Evolutionary conservation across 2,329 filamentous ascomycete genomes (phyloP).

Genomic region (Endoconidiophora laricicola): DNA sequence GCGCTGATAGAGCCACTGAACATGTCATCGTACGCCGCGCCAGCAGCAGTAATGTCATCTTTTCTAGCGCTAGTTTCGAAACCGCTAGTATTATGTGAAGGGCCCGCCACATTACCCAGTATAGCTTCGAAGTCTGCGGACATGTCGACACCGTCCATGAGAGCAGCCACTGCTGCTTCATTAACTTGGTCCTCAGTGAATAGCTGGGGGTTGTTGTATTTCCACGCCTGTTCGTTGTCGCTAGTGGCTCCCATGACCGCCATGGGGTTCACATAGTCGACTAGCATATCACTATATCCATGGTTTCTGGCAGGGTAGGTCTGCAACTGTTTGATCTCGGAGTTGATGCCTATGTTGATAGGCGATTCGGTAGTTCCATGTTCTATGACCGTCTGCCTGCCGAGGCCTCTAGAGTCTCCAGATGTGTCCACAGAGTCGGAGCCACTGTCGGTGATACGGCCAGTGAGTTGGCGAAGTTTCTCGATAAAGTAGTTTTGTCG

Average conservation of each 20-base stretch:
- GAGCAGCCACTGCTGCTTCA: background rate
- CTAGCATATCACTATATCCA: too few relatives aligned
- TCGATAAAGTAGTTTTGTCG: constrained; percentile 3
- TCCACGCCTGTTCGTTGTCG: constrained; percentile 18
- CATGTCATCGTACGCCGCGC: background rate
- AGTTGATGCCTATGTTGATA: constrained; percentile 18
- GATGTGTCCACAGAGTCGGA: background rate
- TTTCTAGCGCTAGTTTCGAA: background rate
- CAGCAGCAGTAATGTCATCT: background rate
- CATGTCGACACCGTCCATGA: background rate
- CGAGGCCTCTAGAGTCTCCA: background rate
- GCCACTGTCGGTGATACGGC: constrained; percentile 6
- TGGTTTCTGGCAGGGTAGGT: constrained; percentile 27
- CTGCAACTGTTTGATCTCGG: too few relatives aligned
- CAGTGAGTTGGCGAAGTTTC: constrained; percentile 4
- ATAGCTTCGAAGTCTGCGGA: too few relatives aligned
- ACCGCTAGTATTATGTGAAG: background rate
- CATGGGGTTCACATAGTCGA: constrained; percentile 29
- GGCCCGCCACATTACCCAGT: too few relatives aligned
- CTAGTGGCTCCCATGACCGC: constrained; percentile 32
- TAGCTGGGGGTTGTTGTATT: constrained; percentile 5
- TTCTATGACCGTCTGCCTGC: constrained; percentile 1
- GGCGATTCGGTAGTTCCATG: constrained; percentile 12
- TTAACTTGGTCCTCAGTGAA: background rate
- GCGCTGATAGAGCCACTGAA: constrained; percentile 2